Evolutionary conservation across 768 basidiomycete genomes (phyloP).

Genomic region (Nidularia pulvinata): DNA sequence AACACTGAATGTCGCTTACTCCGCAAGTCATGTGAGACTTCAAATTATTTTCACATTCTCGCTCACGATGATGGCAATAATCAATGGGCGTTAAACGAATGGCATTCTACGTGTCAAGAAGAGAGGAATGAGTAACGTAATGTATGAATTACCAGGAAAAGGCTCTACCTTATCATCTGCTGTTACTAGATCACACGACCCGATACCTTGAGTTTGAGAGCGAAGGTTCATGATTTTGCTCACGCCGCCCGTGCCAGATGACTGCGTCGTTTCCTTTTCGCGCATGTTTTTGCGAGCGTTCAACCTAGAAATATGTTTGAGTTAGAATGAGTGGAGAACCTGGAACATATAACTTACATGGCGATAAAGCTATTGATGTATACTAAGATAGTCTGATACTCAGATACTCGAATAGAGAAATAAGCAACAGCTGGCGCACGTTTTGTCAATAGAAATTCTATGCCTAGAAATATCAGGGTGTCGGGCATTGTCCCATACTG

Average conservation of each 20-base stretch:
- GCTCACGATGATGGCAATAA: no score
- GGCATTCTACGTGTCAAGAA: neutral
- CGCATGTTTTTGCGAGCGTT: constrained; percentile 14
- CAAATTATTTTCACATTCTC: no score
- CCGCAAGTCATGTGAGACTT: no score
- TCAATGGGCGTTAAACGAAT: no score
- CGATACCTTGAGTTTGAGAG: constrained; percentile 3
- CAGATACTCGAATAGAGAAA: no score
- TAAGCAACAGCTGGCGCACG: constrained; percentile 3
- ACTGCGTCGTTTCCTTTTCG: constrained; percentile 4
- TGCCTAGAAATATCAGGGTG: constrained; percentile 11
- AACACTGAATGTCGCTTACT: no score
- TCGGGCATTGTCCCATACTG: constrained; percentile 11
- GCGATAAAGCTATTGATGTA: constrained; percentile 28
- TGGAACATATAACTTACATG: constrained; percentile 11
- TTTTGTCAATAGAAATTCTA: constrained; percentile 16
- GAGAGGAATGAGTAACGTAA: neutral
- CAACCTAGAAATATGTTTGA: constrained; percentile 10
- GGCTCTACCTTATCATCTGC: neutral
- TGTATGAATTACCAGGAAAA: neutral
- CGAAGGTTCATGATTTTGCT: constrained; percentile 11
- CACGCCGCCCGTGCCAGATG: constrained; percentile 1
- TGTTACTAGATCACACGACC: neutral
- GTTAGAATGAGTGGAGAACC: neutral
- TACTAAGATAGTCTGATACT: constrained; percentile 8